Conservation (phyloP, 2,329 filamentous ascomycete species). For the Hymenoscyphus occultus region DNA sequence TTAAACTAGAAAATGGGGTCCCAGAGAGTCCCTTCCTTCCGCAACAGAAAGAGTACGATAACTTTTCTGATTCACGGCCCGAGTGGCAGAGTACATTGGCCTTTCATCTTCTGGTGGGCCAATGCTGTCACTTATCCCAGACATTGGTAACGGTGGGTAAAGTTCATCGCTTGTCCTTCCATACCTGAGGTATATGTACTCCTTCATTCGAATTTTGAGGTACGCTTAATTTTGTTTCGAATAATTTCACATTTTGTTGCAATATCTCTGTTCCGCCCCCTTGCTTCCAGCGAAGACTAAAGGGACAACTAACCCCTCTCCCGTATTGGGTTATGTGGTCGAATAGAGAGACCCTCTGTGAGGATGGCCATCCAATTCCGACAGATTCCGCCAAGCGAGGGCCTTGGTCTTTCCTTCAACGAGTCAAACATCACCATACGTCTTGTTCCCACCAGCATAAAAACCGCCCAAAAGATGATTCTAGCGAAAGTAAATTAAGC, state of each 20-base stretch:
- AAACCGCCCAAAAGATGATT: slow-evolving; percentile 1
- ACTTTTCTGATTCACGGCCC: not conserved
- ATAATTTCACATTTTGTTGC: not conserved
- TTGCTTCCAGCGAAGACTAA: not conserved
- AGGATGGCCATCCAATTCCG: not conserved
- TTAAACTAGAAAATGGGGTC: not conserved
- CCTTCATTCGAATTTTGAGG: not conserved
- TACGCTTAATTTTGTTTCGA: not conserved
- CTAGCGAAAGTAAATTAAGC: slow-evolving; percentile 1
- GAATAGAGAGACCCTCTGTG: not conserved
- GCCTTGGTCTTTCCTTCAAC: not conserved
- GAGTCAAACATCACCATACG: not conserved
- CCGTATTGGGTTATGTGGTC: not conserved
- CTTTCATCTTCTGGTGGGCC: not conserved
- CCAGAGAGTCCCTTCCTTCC: not conserved
- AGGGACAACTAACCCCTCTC: not conserved
- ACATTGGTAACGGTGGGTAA: not conserved
- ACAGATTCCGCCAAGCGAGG: not conserved
- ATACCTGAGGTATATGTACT: not conserved
- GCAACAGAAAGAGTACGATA: not conserved
- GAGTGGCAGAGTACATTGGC: not conserved
- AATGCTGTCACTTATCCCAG: not conserved
- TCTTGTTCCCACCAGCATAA: not conserved
- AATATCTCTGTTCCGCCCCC: not conserved
- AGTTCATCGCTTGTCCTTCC: not conserved